Conservation (phyloP, 257 asterid species). For the Vinca minor region DNA sequence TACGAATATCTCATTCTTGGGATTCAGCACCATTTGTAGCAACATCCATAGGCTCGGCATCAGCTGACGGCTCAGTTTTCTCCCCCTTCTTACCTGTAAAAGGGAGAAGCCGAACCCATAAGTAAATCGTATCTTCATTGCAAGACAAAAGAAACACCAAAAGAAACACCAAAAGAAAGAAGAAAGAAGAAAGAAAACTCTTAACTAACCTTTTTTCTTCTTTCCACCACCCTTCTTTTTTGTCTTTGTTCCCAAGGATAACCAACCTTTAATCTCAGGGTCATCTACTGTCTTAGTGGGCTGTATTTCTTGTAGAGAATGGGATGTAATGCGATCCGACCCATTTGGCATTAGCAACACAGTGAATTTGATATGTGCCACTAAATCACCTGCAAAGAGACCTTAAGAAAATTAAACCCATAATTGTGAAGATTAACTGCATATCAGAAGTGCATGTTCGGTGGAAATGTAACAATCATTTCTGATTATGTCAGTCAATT, state of each 20-base stretch:
- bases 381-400: slow-evolving; percentile 51
- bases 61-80: slow-evolving; percentile 7
- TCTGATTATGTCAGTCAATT: background rate
- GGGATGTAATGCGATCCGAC: slow-evolving; percentile 65
- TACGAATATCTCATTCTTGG: background rate
- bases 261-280: slow-evolving; percentile 77
- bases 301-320: slow-evolving; percentile 64
- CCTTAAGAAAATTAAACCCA: background rate
- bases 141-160: too few relatives aligned
- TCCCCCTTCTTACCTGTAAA: slow-evolving; percentile 8
- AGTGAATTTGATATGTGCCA: slow-evolving; percentile 74
- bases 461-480: background rate
- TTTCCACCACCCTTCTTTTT: slow-evolving; percentile 86
- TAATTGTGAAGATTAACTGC: background rate
- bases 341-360: slow-evolving; percentile 83
- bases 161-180: too few relatives aligned
- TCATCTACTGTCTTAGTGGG: slow-evolving; percentile 60
- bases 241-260: slow-evolving; percentile 50
- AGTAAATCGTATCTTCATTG: background rate
- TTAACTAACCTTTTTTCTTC: slow-evolving; percentile 72
- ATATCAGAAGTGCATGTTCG: background rate
- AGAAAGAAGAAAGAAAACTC: background rate
- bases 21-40: slow-evolving; percentile 1
- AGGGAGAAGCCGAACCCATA: background rate
- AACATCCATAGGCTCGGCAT: background rate